Evolutionary conservation across 2,329 filamentous ascomycete genomes (phyloP).

Genomic region (Aspergillus terreus): DNA sequence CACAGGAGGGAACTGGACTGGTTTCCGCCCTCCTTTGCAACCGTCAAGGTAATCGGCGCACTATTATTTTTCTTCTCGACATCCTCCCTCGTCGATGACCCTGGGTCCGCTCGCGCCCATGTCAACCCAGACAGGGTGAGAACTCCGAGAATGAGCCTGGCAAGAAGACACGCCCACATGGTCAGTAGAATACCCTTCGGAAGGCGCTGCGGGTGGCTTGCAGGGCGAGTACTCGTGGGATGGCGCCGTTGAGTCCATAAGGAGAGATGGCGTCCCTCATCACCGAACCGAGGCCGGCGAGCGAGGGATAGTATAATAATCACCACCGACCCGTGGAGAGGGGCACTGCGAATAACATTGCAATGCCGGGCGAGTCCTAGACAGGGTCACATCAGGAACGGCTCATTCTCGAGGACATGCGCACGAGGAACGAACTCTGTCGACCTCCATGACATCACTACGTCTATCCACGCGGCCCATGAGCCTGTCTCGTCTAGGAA

Average conservation of each 20-base stretch:
- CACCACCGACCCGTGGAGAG: background rate
- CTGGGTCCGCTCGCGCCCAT: background rate
- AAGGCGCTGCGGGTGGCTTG: background rate
- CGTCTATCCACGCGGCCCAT: background rate
- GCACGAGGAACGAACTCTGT: background rate
- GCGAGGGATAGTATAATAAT: background rate
- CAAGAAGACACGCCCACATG: background rate
- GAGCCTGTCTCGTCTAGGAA: background rate
- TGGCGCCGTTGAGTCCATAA: background rate
- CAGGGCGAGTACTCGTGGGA: background rate
- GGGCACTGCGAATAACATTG: background rate
- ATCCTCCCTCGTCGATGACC: background rate
- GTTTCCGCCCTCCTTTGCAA: slow-evolving; percentile 25
- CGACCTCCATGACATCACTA: background rate
- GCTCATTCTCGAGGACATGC: background rate
- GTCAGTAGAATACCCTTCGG: background rate
- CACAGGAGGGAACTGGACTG: slow-evolving; percentile 31
- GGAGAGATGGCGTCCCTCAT: no score
- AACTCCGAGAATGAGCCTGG: background rate
- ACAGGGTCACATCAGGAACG: background rate
- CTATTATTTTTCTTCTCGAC: background rate
- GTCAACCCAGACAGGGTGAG: background rate
- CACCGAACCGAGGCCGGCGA: no score
- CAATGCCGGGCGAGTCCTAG: background rate
- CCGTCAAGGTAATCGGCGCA: slow-evolving; percentile 12